Conservation (phyloP, 139 green algal species). For the Marvania coccoides region DNA sequence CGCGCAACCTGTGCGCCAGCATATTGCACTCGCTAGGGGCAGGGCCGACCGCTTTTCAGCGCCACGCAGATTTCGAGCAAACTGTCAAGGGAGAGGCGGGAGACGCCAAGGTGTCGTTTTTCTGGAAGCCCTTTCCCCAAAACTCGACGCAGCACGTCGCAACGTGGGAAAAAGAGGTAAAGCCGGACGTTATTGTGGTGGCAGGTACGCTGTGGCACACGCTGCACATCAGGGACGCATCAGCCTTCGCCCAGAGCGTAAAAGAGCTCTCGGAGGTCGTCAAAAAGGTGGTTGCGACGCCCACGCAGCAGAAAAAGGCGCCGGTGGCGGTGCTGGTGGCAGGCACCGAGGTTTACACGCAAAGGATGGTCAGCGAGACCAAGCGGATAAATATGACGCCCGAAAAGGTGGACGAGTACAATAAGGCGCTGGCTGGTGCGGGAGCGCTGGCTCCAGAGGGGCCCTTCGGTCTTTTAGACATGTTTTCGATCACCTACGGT, state of each 20-base stretch:
- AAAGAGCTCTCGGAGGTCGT: background rate
- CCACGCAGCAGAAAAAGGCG: background rate
- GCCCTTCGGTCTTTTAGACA: background rate
- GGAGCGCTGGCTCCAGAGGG: background rate
- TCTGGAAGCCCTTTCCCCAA: background rate
- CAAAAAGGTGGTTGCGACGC: background rate
- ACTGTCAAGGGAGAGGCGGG: background rate
- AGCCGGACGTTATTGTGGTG: background rate
- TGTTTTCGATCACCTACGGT: conserved; percentile 1
- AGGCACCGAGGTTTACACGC: background rate
- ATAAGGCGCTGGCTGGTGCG: background rate
- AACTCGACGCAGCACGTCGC: background rate
- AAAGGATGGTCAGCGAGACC: background rate
- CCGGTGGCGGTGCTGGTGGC: background rate
- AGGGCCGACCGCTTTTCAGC: background rate
- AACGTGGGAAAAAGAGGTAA: background rate
- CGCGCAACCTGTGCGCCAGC: background rate
- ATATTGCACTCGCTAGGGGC: background rate
- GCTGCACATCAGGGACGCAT: background rate
- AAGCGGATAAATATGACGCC: background rate
- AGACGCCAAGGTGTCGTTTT: background rate
- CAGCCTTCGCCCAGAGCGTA: background rate
- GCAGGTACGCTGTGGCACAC: conserved; percentile 1
- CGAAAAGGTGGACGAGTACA: background rate
- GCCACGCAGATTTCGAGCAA: conserved; percentile 2